Evolutionary conservation across 2,329 filamentous ascomycete genomes (phyloP), one percentile per base, ranked within the genome.

Genomic region (Microcyclospora tardicrescens): DNA sequence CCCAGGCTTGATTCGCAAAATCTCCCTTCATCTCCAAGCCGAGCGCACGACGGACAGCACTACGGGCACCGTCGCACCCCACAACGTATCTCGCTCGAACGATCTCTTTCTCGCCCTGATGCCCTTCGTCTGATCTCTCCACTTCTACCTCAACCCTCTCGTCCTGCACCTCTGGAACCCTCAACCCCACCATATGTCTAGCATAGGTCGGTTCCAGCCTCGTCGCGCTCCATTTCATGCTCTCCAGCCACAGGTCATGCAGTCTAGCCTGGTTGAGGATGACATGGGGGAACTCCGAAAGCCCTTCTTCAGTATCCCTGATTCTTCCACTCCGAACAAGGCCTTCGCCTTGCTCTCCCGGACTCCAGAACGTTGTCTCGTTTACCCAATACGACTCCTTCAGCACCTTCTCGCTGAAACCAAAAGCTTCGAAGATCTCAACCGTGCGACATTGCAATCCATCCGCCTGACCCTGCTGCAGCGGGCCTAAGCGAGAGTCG

Each of bases 381-480:
- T 80, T 64, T 63, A 82, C 73, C 51, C 77, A 76, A 52, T 80
- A 80, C 10, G 73, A 68, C 48, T 83, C 79, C 35, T 75, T 76
- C 71, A 75, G 76, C 1, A 69, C 71, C 4, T 71, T 62, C 45
- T 83, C 71, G 2, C 66, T 75, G 41, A 85, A 72, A 1, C 75
- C 79, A 47, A 85, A 80, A 36, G 72, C 76, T 48, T 85, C 77
- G 39, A 84, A 73, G n/a, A 84, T 81, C 56, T 85, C 77, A 2
- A 83, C 63, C 0, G 76, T 81, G 2, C 79, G 73, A 45, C 71
- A 73, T 58, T 82, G 75, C 2, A 80, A 62, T 2, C 73, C 73
- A 45, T 72, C 69, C 2, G 67, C 67, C 46, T 69, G 66, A 16
- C 59, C 56, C 39, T 57, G 51, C 39, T 54, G 43, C 3, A 59